Percentiles rank a stretch among this genome's conserved stretches.
Conservation (phyloP, 2,329 filamentous ascomycete genomes). For the Cytospora leucostoma region DNA sequence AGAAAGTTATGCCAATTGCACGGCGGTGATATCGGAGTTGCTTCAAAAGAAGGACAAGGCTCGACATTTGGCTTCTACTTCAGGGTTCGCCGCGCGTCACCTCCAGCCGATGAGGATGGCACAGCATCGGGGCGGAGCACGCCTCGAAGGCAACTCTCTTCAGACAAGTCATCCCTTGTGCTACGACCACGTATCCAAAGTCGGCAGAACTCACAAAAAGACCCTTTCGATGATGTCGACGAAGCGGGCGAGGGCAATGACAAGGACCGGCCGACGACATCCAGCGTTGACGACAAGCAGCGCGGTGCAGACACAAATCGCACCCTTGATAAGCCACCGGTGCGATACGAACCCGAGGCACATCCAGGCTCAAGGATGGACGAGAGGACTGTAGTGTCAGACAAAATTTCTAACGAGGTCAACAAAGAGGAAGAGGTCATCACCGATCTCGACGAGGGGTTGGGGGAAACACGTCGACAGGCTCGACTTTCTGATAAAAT, state of each 20-base stretch:
- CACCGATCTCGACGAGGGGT: neutral
- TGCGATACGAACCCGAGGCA: neutral
- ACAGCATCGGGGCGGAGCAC: neutral
- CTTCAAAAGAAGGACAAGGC: slow-evolving; percentile 7
- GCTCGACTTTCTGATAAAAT: neutral
- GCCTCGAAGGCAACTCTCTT: slow-evolving; percentile 5
- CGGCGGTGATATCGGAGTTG: slow-evolving; percentile 17
- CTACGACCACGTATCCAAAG: neutral
- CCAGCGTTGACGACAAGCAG: neutral
- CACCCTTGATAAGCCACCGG: neutral
- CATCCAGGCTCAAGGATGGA: neutral
- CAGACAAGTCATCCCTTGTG: neutral
- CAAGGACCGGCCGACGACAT: neutral
- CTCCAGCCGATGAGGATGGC: neutral
- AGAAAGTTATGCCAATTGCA: slow-evolving; percentile 16
- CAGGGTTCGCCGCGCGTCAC: slow-evolving; percentile 1
- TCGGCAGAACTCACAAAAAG: neutral
- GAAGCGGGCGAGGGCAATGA: neutral
- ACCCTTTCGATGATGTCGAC: neutral
- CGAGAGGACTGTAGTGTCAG: neutral
- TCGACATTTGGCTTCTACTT: slow-evolving; percentile 20
- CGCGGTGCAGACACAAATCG: neutral
- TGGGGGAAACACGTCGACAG: neutral
- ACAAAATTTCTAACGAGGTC: neutral
- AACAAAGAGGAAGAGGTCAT: neutral